A percentile compares a stretch with the other conserved stretches of the same genome.
phyloP scores from a whole-genome alignment of 2,329 filamentous ascomycete genomes.

The Reticulascus tulasneorum region DNA sequence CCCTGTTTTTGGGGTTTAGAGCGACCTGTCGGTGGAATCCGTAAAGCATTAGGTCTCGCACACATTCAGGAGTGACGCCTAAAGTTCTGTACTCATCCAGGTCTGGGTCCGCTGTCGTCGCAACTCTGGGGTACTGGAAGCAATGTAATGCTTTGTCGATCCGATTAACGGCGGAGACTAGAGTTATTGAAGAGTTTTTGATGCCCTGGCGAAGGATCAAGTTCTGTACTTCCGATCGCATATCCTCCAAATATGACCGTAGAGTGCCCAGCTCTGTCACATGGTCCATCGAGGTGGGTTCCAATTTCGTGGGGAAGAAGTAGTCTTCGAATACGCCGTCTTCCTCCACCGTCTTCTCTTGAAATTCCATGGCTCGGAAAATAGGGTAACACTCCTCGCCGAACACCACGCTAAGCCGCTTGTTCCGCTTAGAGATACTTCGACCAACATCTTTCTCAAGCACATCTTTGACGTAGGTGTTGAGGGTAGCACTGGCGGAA shows the following conservation, averaged over 20 bases:
- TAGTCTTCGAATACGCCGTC: conserved; percentile 35
- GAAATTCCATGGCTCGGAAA: conserved; percentile 46
- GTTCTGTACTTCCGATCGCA: conserved; percentile 44
- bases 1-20: not conserved
- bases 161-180: conserved; percentile 1
- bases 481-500: conserved; percentile 41
- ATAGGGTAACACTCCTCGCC: conserved; percentile 45
- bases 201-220: conserved; percentile 27
- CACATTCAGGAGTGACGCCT: conserved; percentile 12
- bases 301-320: conserved; percentile 29
- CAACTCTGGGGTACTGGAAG: conserved; percentile 7
- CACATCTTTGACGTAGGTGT: conserved; percentile 49
- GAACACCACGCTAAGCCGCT: conserved; percentile 51
- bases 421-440: conserved; percentile 53
- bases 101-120: conserved; percentile 1
- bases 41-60: conserved; percentile 10
- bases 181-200: not conserved
- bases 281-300: conserved; percentile 21
- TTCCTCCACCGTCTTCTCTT: conserved; percentile 32
- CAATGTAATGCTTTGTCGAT: conserved; percentile 11
- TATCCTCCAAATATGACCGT: conserved; percentile 46
- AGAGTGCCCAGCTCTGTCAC: conserved; percentile 34
- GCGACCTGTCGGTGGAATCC: conserved; percentile 9
- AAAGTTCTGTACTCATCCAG: conserved; percentile 4
- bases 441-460: conserved; percentile 30